Evolutionary conservation across 225 moss, liverwort and hornwort genomes (phyloP), one percentile per base, ranked within the genome.

Genomic region (Straminergon stramineum): DNA sequence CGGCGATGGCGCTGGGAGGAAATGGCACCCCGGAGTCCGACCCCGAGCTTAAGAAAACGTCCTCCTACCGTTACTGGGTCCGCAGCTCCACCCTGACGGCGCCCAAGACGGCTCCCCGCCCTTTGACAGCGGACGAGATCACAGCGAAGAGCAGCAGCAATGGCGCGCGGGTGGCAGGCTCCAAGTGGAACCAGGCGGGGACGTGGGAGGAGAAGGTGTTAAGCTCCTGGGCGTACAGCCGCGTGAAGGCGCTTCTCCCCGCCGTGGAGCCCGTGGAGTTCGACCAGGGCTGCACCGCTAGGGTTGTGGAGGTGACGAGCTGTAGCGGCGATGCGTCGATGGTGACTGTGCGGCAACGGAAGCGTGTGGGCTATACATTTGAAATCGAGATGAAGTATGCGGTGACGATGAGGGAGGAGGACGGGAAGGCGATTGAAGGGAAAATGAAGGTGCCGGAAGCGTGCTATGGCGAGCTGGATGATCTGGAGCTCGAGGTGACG

Each of bases 121-220:
- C 95, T 84, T 76, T 98, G 35, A 91, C 95, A 15, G 91, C 91
- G 27, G 85, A 43, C 24, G 96, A 98, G 87, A 81, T 95, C 81
- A 88, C 87, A 15, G 55, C 89, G 51, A 83, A 92, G 83, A 89
- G 43, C 52, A 76, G 41, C 52, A 67, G 30, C 57, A 87, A 90
- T 31, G 84, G 91, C 73, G 91, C 62, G 57, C 66, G 31, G 31
- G 17, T 66, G 87, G 61, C 95, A 10, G 96, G 98, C 55, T 96
- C 95, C 31, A 84, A 91, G 79, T 98, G 96, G 97, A 98, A 98
- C 87, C 96, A 95, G 90, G 97, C 95, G 82, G 97, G 97, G 75
- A 97, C 97, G 62, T 97, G 97, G 97, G 97, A 97, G 94, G 97
- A 97, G 92, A 96, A 94, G 91, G 92, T 91, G 85, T 19, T 97